Evolutionary conservation across 495 filamentous ascomycete species (phyloP).

Genomic region (Aspergillus bridgeri): DNA sequence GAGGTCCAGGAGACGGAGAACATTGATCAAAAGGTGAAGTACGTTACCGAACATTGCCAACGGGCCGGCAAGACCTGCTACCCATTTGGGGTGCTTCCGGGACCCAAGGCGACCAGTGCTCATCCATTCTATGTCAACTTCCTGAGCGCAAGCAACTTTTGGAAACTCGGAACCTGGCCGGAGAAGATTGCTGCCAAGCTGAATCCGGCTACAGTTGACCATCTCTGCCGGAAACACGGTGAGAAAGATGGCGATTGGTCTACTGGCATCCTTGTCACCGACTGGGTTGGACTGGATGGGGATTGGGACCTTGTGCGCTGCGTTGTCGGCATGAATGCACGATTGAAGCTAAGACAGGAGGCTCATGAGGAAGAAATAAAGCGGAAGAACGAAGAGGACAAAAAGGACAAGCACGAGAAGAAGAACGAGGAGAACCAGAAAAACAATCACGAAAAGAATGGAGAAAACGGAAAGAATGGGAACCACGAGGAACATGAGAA

Average conservation of each 20-base stretch:
- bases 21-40: constrained; percentile 76
- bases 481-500: background rate
- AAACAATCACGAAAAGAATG: background rate
- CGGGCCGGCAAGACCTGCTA: constrained; percentile 56
- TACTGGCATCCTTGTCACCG: constrained; percentile 89
- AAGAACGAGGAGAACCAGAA: no score
- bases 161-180: constrained; percentile 86
- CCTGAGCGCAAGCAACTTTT: constrained; percentile 87
- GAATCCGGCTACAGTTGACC: constrained; percentile 83
- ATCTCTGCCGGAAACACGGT: constrained; percentile 67
- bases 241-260: constrained; percentile 64
- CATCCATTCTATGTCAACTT: constrained; percentile 88
- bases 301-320: constrained; percentile 93
- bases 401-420: background rate
- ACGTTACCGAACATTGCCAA: constrained; percentile 69
- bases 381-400: background rate
- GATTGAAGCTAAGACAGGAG: constrained; percentile 52
- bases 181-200: constrained; percentile 88
- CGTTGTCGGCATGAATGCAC: constrained; percentile 88
- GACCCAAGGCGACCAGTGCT: constrained; percentile 30
- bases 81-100: constrained; percentile 36
- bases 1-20: constrained; percentile 73
- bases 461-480: background rate
- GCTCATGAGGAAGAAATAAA: background rate
- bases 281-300: constrained; percentile 85